phyloP scores from a whole-genome alignment of 208 protist species.

The Herpetomonas samuelpessoai region DNA sequence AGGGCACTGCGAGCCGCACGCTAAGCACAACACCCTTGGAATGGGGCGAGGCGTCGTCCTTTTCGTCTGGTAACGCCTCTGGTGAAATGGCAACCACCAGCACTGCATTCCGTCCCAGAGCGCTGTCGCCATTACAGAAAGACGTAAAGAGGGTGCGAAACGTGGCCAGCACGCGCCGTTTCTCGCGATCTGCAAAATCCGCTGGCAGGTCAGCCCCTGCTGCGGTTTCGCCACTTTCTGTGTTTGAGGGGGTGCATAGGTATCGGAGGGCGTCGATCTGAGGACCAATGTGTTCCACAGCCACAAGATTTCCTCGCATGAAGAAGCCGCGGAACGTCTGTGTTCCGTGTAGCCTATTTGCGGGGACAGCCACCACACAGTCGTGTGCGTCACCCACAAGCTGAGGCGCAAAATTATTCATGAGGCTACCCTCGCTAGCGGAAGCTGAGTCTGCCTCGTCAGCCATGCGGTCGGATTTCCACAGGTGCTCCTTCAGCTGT shows the following conservation, averaged over 20 bases:
- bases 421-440: neutral
- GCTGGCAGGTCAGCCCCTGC: neutral
- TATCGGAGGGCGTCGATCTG: slow-evolving; percentile 27
- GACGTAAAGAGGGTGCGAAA: slow-evolving; percentile 5
- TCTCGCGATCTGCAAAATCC: neutral
- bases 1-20: slow-evolving; percentile 26
- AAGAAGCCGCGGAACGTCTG: slow-evolving; percentile 41
- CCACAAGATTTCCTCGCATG: slow-evolving; percentile 26
- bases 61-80: neutral
- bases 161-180: slow-evolving; percentile 6
- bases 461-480: neutral
- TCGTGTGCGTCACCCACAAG: slow-evolving; percentile 27
- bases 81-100: slow-evolving; percentile 22
- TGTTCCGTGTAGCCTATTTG: slow-evolving; percentile 16
- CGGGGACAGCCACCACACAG: slow-evolving; percentile 20
- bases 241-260: slow-evolving; percentile 9
- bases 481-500: neutral
- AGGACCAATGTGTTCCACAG: slow-evolving; percentile 35
- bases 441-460: neutral
- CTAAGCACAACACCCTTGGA: slow-evolving; percentile 26
- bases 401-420: neutral
- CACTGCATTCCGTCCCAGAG: slow-evolving; percentile 15
- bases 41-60: neutral
- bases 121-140: neutral
- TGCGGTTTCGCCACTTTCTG: neutral